A percentile compares a stretch with the other conserved stretches of the same genome.
phyloP scores from a whole-genome alignment of 345 rosid species.

The Boechera divaricarpa region DNA sequence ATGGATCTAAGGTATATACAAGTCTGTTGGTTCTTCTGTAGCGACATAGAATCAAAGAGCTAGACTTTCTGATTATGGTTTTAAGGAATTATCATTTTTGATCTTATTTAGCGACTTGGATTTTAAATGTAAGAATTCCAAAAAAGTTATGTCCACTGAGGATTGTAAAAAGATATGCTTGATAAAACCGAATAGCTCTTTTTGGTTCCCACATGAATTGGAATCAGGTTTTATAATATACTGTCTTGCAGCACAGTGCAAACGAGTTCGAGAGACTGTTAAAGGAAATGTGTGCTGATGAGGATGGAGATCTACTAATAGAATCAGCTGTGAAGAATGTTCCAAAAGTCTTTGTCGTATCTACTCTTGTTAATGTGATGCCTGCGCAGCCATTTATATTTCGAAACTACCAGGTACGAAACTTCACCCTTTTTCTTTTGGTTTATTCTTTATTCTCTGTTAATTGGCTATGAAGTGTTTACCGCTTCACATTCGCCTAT shows the following conservation, averaged over 20 bases:
- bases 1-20: conserved; percentile 90
- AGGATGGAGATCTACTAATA: conserved; percentile 91
- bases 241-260: conserved; percentile 95
- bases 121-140: neutral
- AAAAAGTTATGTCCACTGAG: neutral
- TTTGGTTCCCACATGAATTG: conserved; percentile 24
- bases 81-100: conserved; percentile 5
- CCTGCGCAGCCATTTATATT: conserved; percentile 97
- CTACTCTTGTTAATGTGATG: conserved; percentile 89
- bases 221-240: conserved; percentile 45
- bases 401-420: conserved; percentile 92
- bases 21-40: conserved; percentile 12
- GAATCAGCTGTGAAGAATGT: conserved; percentile 90
- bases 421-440: conserved; percentile 15
- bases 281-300: conserved; percentile 98
- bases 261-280: conserved; percentile 93
- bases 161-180: conserved; percentile 9
- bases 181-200: conserved; percentile 8
- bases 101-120: conserved; percentile 14
- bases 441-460: neutral
- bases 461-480: neutral
- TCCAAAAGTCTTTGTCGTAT: conserved; percentile 95
- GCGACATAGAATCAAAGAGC: conserved; percentile 22
- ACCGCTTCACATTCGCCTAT: conserved; percentile 6
- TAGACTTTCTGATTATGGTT: neutral